Evolutionary conservation across 495 filamentous ascomycete genomes (phyloP), one percentile per base, ranked within the genome.

Genomic region (Aspergillus panamensis): DNA sequence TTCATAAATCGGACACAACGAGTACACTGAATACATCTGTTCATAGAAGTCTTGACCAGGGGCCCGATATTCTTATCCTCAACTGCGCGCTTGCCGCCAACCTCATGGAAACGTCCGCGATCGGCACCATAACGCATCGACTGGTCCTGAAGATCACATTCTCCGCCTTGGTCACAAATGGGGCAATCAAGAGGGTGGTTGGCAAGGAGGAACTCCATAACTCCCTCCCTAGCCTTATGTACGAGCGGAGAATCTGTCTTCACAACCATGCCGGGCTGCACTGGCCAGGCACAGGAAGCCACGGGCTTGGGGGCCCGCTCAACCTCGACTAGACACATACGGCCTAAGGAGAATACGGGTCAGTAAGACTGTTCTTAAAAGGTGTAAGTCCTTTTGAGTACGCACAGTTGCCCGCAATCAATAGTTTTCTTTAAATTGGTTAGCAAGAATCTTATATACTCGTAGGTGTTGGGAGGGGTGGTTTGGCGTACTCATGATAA

Each of bases 31-130:
- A 98, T 98, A 77, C 94, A 98, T 68, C 94, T 81, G 78, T 97
- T 98, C 94, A 98, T 98, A n/a, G 95, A 97, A 14, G 94, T 98
- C 81, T 98, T 98, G 71, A 98, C 87, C 56, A 98, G 73, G n/a
- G 94, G 94, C 7, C 94, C 94, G 62, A 98, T 96, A 69, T 97
- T 97, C 82, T 98, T 98, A 72, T 98, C 94, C 78, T 98, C 94
- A 31, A 96, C 91, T 6, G 90, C 94, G 73, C 94, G 89, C 83
- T 98, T 98, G 64, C 94, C 94, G 43, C 83, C 84, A 61, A 90
- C 77, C 77, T 98, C 94, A 73, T 98, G 94, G 76, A 98, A 98
- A 62, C 94, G 88, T 50, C 94, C 94, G 62, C 94, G 84, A 72
- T 98, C 94, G 49, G 89, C 90, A 63, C 94, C 94, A 73, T 97